Evolutionary conservation across 768 basidiomycete species (phyloP), one percentile per base, ranked within the genome.

Genomic region (Wakefieldia striispora): DNA sequence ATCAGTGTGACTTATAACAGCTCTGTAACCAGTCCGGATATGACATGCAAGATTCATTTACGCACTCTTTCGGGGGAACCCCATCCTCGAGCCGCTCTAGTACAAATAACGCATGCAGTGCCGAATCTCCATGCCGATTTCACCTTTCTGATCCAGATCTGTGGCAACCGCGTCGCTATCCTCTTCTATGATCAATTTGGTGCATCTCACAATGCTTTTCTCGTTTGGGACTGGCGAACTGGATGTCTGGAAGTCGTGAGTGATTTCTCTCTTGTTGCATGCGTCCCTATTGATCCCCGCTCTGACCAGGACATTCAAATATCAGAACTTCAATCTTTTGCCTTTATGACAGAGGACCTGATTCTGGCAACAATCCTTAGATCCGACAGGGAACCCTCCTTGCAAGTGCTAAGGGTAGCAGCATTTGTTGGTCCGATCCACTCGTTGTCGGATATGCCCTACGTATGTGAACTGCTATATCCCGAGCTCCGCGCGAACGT

Each of bases 191-290:
- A 56, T 49, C 53, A 50, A 26, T 17, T 23, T 6, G 52, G 49
- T 37, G 37, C 35, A 2, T 40, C 39, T 35, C 20, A 29, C 13
- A 49, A 53, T 19, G 53, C 47, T 23, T 61, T 72, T 2, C 40
- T 63, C n/a, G 45, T 73, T 19, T 72, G 65, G 69, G 57, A 72
- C 34, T 72, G 71, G 72, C 60, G 57, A 43, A 68, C 49, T 31
- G 69, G 69, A 16, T 39, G 38, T 4, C 45, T 57, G 13, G 48
- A 66, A 53, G 53, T 66, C 17, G 70, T 72, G n/a, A 52, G 62
- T 64, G 10, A 20, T 46, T 16, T 14, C 0, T 34, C 34, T 13
- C 17, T 35, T 48, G 17, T 36, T 42, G 1, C 19, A 20, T 33
- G 6, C 16, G 19, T 43, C 23, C 6, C 19, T 21, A 17, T 37